Conservation (phyloP, 1,139 yeast genomes). For the Blastobotrys raffinosifermentans region DNA sequence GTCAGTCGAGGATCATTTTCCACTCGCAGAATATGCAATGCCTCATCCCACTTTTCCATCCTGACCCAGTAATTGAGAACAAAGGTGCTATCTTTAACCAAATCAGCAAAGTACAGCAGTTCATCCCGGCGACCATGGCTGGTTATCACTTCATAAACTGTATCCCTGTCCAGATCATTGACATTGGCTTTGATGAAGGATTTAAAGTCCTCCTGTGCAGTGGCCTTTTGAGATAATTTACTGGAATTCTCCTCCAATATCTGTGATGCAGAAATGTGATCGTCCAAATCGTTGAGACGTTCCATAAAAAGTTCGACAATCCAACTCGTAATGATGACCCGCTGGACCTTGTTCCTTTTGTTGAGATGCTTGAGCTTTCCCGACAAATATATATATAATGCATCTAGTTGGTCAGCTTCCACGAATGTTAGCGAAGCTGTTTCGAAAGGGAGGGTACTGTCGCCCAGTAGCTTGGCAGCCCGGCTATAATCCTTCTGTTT, state of each 20-base stretch:
- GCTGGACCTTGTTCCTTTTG: constrained; percentile 44
- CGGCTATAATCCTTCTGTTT: constrained; percentile 33
- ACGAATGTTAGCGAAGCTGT: constrained; percentile 60
- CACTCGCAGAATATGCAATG: constrained; percentile 53
- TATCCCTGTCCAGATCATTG: constrained; percentile 50
- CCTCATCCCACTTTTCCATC: constrained; percentile 65
- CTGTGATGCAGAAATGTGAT: constrained; percentile 21
- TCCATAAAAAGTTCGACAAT: constrained; percentile 63
- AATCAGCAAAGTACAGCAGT: constrained; percentile 60
- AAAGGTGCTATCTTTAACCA: constrained; percentile 62
- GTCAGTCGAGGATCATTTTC: constrained; percentile 47
- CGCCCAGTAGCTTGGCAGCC: constrained; percentile 63
- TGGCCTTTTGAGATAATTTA: constrained; percentile 22
- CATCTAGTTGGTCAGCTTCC: constrained; percentile 38
- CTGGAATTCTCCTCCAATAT: constrained; percentile 10
- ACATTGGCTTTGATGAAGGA: constrained; percentile 49
- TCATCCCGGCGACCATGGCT: constrained; percentile 61
- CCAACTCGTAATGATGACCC: constrained; percentile 72
- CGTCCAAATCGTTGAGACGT: constrained; percentile 44
- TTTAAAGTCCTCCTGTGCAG: constrained; percentile 22
- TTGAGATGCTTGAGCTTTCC: constrained; percentile 44
- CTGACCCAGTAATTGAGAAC: constrained; percentile 67
- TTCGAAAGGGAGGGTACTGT: constrained; percentile 65
- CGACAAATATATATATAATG: constrained; percentile 52
- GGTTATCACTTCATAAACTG: constrained; percentile 66